Evolutionary conservation across 306 rosid genomes (phyloP), one percentile per base, ranked within the genome.

Genomic region (Ormosia semicastrata): DNA sequence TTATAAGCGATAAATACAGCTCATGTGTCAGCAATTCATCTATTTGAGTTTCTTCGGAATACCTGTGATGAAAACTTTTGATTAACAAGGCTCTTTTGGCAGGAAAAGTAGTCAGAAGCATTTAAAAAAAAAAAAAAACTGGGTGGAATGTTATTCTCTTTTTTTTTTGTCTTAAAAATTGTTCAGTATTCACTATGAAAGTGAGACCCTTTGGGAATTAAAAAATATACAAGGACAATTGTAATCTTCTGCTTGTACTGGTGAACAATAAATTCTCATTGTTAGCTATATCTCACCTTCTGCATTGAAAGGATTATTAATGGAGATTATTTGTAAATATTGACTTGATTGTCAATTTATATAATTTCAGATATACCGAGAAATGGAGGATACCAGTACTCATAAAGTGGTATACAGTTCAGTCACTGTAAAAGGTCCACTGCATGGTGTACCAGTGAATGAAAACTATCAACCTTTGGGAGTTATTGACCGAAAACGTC

Each of bases 381-480:
- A 95, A 80, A 30, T 81, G 67, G 98, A 93, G 90, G 92, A 95
- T 77, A 58, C 83, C 40, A 65, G 56, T 70, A 82, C 85, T 71
- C 94, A 85, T 73, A 88, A 80, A 75, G 91, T 87, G 87, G 87
- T 88, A 71, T 95, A 93, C 86, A 89, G 85, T 82, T 87, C 99
- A 77, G 80, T 90, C 82, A 82, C 83, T 1, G 68, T 13, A 58
- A 73, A 75, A 80, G 96, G 91, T 71, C 97, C 97, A 62, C 85
- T 92, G 82, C 92, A 93, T 54, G 88, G 91, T 77, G 85, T 85
- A 70, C 91, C 93, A 8, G 99, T 95, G 81, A 95, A 87, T 77
- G 91, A 87, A 62, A 90, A 81, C 37, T 92, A 95, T 85, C 96
- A 89, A 84, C 80, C 99, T 75, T 74, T 95, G 84, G 99, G 97